Base-by-base conservation (phyloP, 1,139 yeast species). In the Debaryomyces subglobosus region DNA sequence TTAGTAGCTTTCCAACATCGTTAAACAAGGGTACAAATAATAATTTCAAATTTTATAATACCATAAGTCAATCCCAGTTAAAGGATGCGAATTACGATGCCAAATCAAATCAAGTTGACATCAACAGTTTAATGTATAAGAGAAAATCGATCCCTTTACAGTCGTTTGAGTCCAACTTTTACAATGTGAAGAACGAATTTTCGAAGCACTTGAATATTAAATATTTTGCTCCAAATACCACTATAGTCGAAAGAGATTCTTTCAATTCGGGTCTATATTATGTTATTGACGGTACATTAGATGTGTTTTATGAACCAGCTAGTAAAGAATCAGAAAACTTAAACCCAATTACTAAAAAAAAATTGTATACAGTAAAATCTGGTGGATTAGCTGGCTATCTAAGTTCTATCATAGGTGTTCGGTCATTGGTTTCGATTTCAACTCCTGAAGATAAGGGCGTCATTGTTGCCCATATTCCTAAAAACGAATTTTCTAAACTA, bases 351-450 rank as follows among this genome's bases (percentile, higher is more conserved):
- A 35, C 12, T 20, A 32, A 36, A 25, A 52, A 57, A 53, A 51
- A 51, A 52, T 64, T 89, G 2, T 86, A 84, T 57, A 76, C 83
- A 0, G 85, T 90, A 1, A 70, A 77, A 29, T 74, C 86, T 3
- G 98, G 98, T 4, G 96, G 96, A 1, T 67, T 94, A 16, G 95
- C 95, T 0, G 98, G 99, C 0, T 92, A 89, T 60, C 67, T 92
- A 46, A 89, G 96, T 2, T 80, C 96, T 0, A 70, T 91, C 15
- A 79, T 91, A 12, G 96, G 97, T 0, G 84, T 86, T 55, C 81
- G 85, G 51, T 89, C 97, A 0, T 82, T 90, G 58, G 92, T 86
- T 2, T 81, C 84, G 23, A 79, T 92, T 4, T 78, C 70, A 44
- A 64, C 77, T 0, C 86, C 95, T 1, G 69, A 72, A 23, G 83